These are phyloP conservation scores for Micractinium conductrix DNA, from an alignment of 139 green algal genomes.

Conservation along the genomic window DNA sequence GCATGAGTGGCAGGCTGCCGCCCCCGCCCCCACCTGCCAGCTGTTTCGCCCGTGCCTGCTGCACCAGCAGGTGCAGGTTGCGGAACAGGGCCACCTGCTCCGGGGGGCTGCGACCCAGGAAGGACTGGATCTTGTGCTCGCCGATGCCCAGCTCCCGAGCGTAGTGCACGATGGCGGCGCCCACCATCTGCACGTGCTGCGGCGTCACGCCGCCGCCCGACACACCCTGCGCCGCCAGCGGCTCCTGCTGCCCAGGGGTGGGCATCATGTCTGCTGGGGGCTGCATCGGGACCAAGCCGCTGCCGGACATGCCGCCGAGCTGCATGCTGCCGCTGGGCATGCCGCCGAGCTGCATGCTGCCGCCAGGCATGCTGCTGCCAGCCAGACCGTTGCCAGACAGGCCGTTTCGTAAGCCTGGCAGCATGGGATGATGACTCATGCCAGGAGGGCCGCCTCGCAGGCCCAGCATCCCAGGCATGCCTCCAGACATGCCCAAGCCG, in stretches of 20 bases:
- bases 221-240: neutral
- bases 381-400: no score
- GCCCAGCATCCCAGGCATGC: neutral
- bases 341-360: neutral
- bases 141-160: constrained; percentile 26
- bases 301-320: neutral
- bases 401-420: no score
- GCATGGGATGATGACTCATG: no score
- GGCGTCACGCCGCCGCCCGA: neutral
- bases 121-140: constrained; percentile 13
- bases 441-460: no score
- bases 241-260: neutral
- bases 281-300: constrained; percentile 5
- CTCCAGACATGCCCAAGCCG: no score
- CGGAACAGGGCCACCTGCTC: constrained; percentile 26
- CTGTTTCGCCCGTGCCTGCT: constrained; percentile 15
- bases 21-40: neutral
- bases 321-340: neutral
- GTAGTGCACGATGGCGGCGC: constrained; percentile 10
- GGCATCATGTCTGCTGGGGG: constrained; percentile 11
- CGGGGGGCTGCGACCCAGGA: neutral
- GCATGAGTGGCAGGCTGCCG: neutral
- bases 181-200: constrained; percentile 16
- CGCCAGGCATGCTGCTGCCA: neutral
- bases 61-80: constrained; percentile 28